phyloP scores from a whole-genome alignment of 129 eudicot genomes.

The Erigeron canadensis region DNA sequence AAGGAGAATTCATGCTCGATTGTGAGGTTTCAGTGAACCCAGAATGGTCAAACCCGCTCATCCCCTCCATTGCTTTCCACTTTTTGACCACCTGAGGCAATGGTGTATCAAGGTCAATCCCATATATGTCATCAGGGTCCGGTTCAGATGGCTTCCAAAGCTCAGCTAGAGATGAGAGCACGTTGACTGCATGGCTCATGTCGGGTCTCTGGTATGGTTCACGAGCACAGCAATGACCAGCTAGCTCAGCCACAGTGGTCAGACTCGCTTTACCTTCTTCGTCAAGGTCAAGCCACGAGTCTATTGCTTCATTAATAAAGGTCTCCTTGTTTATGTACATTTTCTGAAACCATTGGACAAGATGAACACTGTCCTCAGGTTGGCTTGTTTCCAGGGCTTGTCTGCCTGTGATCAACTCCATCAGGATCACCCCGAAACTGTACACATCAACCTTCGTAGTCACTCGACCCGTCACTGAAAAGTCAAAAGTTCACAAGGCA shows the following conservation, averaged over 20 bases:
- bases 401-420: constrained; percentile 84
- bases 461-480: constrained; percentile 74
- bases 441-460: constrained; percentile 85
- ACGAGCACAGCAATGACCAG: constrained; percentile 85
- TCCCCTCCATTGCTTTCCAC: constrained; percentile 83
- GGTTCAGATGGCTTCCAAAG: constrained; percentile 78
- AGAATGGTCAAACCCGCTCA: constrained; percentile 42
- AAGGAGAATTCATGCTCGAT: constrained; percentile 7
- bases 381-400: constrained; percentile 65
- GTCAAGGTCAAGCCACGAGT: constrained; percentile 52
- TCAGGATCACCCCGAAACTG: constrained; percentile 89
- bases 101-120: constrained; percentile 61
- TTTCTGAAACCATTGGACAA: constrained; percentile 80
- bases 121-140: constrained; percentile 52
- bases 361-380: constrained; percentile 68
- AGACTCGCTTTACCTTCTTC: constrained; percentile 66
- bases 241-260: constrained; percentile 70
- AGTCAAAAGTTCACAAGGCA: not conserved
- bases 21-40: constrained; percentile 41
- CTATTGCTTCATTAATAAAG: constrained; percentile 58
- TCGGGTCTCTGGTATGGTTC: constrained; percentile 90
- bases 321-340: constrained; percentile 63
- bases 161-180: constrained; percentile 66
- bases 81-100: constrained; percentile 76
- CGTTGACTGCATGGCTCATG: constrained; percentile 82